These are phyloP conservation scores for Brassica juncea DNA, from an alignment of 345 rosid species.

Conservation along the genomic window DNA sequence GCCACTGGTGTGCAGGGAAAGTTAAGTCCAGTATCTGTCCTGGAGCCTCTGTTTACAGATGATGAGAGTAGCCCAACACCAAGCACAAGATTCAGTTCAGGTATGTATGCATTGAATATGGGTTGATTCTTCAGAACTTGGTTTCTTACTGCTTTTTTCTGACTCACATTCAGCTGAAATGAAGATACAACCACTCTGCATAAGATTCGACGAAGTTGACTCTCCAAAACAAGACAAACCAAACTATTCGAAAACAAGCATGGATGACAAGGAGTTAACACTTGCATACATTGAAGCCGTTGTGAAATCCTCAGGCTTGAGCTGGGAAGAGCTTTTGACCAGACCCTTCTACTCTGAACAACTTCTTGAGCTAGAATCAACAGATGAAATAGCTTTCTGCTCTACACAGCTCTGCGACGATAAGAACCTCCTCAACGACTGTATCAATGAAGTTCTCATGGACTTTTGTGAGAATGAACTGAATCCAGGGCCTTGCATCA, in stretches of 20 bases:
- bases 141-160: conserved; percentile 33
- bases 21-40: conserved; percentile 88
- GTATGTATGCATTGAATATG: conserved; percentile 45
- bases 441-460: conserved; percentile 72
- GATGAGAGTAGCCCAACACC: conserved; percentile 72
- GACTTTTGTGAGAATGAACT: conserved; percentile 47
- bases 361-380: conserved; percentile 60
- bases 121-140: background rate
- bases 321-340: conserved; percentile 68
- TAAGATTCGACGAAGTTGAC: conserved; percentile 54
- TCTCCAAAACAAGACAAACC: conserved; percentile 55
- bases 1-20: conserved; percentile 53
- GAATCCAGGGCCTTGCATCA: conserved; percentile 56
- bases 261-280: conserved; percentile 48
- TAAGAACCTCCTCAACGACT: conserved; percentile 62
- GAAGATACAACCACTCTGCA: conserved; percentile 54
- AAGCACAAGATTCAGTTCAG: conserved; percentile 50
- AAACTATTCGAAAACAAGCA: conserved; percentile 43
- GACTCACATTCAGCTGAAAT: conserved; percentile 54
- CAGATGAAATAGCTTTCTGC: conserved; percentile 52
- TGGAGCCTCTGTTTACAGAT: conserved; percentile 64
- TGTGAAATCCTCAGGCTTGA: conserved; percentile 55
- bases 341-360: conserved; percentile 60
- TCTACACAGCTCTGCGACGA: conserved; percentile 56
- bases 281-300: conserved; percentile 57